These are phyloP conservation scores for Stachybotrys echinatus DNA, from an alignment of 2,329 filamentous ascomycete species.

Conservation along the genomic window DNA sequence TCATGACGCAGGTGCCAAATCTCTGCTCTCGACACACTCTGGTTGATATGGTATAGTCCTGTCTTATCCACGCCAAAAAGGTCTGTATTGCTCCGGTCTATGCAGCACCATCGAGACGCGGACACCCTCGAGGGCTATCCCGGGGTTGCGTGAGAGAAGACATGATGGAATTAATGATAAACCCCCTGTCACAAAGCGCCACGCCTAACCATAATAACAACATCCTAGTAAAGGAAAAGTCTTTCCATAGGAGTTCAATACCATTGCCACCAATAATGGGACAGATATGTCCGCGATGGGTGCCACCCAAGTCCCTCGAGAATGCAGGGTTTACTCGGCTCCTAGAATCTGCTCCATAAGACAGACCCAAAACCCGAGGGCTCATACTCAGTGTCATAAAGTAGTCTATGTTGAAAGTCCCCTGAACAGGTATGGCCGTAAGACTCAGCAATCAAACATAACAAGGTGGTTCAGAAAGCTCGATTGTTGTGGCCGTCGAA, in stretches of 20 bases:
- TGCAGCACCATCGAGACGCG: conserved; percentile 3
- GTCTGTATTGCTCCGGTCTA: conserved; percentile 2
- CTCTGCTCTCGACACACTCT: no score
- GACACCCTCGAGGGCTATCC: background rate
- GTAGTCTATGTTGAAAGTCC: background rate
- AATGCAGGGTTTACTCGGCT: conserved; percentile 4
- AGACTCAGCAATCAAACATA: background rate
- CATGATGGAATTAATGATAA: background rate
- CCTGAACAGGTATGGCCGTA: background rate
- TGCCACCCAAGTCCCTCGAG: conserved; percentile 1
- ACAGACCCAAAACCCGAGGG: background rate
- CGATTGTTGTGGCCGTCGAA: background rate
- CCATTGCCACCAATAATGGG: background rate
- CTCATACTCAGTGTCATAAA: background rate
- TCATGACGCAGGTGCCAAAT: background rate
- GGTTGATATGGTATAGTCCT: background rate
- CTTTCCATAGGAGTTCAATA: background rate
- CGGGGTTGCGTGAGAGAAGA: conserved; percentile 1
- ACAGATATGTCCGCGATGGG: conserved; percentile 2
- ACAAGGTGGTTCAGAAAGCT: background rate
- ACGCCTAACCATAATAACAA: conserved; percentile 5
- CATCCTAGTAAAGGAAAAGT: background rate
- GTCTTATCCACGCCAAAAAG: background rate
- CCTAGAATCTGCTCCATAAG: conserved; percentile 7
- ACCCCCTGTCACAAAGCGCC: background rate